A percentile compares a stretch with the other conserved stretches of the same genome.
phyloP scores from a whole-genome alignment of 768 basidiomycete genomes.

The Floccularia luteovirens region DNA sequence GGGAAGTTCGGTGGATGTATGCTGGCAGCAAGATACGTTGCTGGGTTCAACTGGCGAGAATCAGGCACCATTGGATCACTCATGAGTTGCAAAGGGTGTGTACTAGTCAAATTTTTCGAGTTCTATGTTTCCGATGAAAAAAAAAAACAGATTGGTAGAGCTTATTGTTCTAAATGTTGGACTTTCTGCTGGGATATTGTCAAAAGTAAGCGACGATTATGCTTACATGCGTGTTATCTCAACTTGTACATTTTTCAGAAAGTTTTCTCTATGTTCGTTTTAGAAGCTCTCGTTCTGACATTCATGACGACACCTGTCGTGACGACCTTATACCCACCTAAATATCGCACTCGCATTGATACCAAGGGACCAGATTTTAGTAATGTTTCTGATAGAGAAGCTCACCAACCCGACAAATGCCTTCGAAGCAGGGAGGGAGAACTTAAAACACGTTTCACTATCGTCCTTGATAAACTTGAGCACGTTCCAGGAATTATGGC shows the following conservation, averaged over 20 bases:
- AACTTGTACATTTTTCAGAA: slow-evolving; percentile 19
- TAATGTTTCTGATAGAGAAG: slow-evolving; percentile 33
- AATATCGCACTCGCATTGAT: slow-evolving; percentile 40
- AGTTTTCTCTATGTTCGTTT: slow-evolving; percentile 94
- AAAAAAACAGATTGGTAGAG: slow-evolving; percentile 64
- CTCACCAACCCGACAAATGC: slow-evolving; percentile 8
- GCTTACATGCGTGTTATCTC: not conserved
- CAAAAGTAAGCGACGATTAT: slow-evolving; percentile 26
- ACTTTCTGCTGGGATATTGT: slow-evolving; percentile 70
- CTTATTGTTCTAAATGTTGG: slow-evolving; percentile 96
- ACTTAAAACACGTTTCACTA: slow-evolving; percentile 59
- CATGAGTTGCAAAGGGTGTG: slow-evolving; percentile 93
- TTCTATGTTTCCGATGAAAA: too few relatives aligned
- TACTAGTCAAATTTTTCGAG: not conserved
- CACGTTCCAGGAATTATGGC: slow-evolving; percentile 89
- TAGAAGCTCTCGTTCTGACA: slow-evolving; percentile 76
- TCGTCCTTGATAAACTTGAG: slow-evolving; percentile 87
- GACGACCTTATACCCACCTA: slow-evolving; percentile 56
- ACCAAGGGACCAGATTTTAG: slow-evolving; percentile 39
- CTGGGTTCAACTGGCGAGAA: slow-evolving; percentile 79
- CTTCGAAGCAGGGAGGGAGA: slow-evolving; percentile 11
- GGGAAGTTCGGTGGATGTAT: slow-evolving; percentile 90
- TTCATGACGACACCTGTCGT: slow-evolving; percentile 83
- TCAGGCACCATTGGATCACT: slow-evolving; percentile 78
- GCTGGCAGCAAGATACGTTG: slow-evolving; percentile 53